phyloP scores from a whole-genome alignment of 1,284 basidiomycete species.

The Leucoagaricus sp. region DNA sequence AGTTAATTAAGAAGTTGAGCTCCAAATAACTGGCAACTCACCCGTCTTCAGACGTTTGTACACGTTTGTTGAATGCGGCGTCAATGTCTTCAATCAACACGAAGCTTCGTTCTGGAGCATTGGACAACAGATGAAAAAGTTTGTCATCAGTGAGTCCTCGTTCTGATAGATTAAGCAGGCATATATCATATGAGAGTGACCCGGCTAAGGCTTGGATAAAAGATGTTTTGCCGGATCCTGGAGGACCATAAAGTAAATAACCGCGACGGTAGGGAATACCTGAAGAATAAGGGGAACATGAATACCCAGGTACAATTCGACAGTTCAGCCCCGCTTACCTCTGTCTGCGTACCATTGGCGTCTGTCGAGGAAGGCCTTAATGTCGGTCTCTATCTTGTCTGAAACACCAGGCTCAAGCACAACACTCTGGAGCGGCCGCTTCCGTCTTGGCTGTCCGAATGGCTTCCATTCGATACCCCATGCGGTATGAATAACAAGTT shows the following conservation, averaged over 20 bases:
- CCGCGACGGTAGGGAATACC: slow-evolving; percentile 98
- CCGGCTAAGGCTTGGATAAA: slow-evolving; percentile 98
- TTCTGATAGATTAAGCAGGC: slow-evolving; percentile 94
- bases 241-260: slow-evolving; percentile 94
- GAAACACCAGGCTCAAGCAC: slow-evolving; percentile 82
- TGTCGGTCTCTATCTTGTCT: slow-evolving; percentile 80
- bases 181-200: slow-evolving; percentile 92
- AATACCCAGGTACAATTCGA: slow-evolving; percentile 6
- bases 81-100: slow-evolving; percentile 97
- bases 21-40: slow-evolving; percentile 36
- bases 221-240: slow-evolving; percentile 97
- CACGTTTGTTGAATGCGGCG: slow-evolving; percentile 94
- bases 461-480: slow-evolving; percentile 97
- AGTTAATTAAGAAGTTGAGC: not conserved
- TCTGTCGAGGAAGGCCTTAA: slow-evolving; percentile 81
- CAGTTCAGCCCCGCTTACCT: slow-evolving; percentile 51
- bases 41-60: slow-evolving; percentile 90
- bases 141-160: slow-evolving; percentile 97
- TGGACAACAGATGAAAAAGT: slow-evolving; percentile 90
- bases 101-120: slow-evolving; percentile 91
- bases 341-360: slow-evolving; percentile 96
- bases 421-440: slow-evolving; percentile 90
- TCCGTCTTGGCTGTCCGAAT: slow-evolving; percentile 90
- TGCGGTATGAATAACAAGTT: slow-evolving; percentile 94
- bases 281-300: slow-evolving; percentile 31